Conservation (phyloP, 75 land plant genomes). For the Pinus albicaulis region DNA sequence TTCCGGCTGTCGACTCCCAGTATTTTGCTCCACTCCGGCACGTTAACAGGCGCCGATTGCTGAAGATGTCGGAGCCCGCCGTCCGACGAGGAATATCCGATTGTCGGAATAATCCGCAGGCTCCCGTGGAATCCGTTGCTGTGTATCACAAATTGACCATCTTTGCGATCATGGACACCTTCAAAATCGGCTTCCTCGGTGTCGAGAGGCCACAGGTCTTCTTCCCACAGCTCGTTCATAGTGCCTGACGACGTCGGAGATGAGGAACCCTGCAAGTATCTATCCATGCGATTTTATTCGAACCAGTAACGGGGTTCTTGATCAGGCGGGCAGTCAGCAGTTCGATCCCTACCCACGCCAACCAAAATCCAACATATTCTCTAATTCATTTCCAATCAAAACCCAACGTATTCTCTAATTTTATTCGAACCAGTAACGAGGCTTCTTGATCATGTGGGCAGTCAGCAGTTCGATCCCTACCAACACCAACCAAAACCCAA, state of each 20-base stretch:
- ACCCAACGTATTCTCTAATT: constrained; percentile 8
- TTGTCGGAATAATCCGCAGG: constrained; percentile 40
- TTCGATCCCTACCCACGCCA: constrained; percentile 21
- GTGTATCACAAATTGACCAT: background rate
- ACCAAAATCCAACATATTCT: constrained; percentile 6
- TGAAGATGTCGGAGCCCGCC: too few relatives aligned
- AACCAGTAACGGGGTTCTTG: background rate
- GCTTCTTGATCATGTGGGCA: background rate
- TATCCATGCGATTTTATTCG: constrained; percentile 9
- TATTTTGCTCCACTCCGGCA: too few relatives aligned
- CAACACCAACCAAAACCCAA: constrained; percentile 19
- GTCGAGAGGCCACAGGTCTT: constrained; percentile 17
- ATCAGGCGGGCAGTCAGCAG: background rate
- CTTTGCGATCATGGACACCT: too few relatives aligned
- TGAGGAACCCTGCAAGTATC: too few relatives aligned
- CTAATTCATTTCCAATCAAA: constrained; percentile 9
- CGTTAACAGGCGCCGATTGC: too few relatives aligned
- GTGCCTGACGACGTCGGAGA: background rate
- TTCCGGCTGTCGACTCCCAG: too few relatives aligned
- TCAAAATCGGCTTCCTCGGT: constrained; percentile 13
- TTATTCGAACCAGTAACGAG: background rate
- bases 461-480: constrained; percentile 15
- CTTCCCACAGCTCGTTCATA: background rate
- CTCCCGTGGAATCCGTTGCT: constrained; percentile 8
- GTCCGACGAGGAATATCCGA: constrained; percentile 30